Conservation (phyloP, 257 asterid species). For the Buddleja alternifolia region DNA sequence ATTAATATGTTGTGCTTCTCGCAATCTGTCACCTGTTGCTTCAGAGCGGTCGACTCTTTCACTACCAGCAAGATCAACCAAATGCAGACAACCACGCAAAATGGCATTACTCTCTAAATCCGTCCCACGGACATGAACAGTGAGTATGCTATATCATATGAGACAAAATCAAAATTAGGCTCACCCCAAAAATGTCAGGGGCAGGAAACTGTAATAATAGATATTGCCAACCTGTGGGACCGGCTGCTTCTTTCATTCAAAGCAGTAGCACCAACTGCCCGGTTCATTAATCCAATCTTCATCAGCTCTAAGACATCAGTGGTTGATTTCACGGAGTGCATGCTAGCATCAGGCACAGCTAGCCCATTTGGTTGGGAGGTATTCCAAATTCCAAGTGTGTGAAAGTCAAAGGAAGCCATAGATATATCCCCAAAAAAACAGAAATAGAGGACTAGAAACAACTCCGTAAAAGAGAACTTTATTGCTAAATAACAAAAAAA, state of each 20-base stretch:
- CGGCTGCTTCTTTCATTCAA: constrained; percentile 96
- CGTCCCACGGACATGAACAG: constrained; percentile 87
- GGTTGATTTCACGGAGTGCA: constrained; percentile 86
- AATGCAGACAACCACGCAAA: constrained; percentile 89
- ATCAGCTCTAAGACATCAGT: constrained; percentile 82
- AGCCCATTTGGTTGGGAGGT: constrained; percentile 92
- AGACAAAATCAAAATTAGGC: constrained; percentile 29
- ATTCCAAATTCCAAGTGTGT: constrained; percentile 94
- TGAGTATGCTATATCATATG: constrained; percentile 66
- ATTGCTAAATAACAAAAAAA: background rate
- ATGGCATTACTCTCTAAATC: constrained; percentile 81
- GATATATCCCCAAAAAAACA: constrained; percentile 2
- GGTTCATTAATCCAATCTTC: constrained; percentile 79
- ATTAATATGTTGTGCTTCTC: constrained; percentile 96
- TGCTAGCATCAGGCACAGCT: constrained; percentile 96
- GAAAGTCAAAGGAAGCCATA: constrained; percentile 74
- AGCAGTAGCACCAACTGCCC: constrained; percentile 95
- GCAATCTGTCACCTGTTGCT: constrained; percentile 88
- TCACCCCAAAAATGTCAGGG: constrained; percentile 21
- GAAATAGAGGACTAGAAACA: constrained; percentile 3
- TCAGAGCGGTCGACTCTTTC: constrained; percentile 96
- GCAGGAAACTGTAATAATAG: constrained; percentile 13
- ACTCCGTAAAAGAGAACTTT: constrained; percentile 4
- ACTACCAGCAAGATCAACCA: constrained; percentile 98
- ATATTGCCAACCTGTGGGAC: constrained; percentile 74